phyloP scores from a whole-genome alignment of 2,329 filamentous ascomycete genomes.

The Stachybotrys elegans region DNA sequence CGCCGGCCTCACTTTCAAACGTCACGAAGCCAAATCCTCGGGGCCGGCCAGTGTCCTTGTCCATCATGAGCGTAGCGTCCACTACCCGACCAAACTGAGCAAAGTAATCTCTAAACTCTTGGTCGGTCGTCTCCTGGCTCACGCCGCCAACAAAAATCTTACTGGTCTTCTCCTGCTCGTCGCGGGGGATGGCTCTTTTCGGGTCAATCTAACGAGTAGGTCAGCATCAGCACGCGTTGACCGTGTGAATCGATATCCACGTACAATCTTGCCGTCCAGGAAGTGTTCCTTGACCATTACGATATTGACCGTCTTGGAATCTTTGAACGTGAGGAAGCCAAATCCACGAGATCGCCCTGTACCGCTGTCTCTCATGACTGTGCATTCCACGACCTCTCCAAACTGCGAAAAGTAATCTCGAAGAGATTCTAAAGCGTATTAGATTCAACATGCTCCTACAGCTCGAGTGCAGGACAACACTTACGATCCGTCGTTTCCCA shows the following conservation, averaged over 20 bases:
- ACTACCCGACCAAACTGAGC: slow-evolving; percentile 93
- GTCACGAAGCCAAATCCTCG: slow-evolving; percentile 97
- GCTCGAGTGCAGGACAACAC: slow-evolving; percentile 34
- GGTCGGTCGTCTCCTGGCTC: slow-evolving; percentile 92
- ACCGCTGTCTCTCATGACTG: slow-evolving; percentile 96
- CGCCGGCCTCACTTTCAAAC: slow-evolving; percentile 91
- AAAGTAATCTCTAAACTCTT: slow-evolving; percentile 96
- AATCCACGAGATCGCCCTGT: slow-evolving; percentile 93
- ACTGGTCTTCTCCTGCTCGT: slow-evolving; percentile 96
- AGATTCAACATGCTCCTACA: too few relatives aligned
- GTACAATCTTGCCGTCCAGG: slow-evolving; percentile 95
- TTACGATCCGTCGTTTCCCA: slow-evolving; percentile 99
- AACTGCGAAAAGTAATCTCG: slow-evolving; percentile 98
- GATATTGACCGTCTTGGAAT: slow-evolving; percentile 95
- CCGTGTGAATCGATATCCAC: slow-evolving; percentile 25
- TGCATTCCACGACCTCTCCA: slow-evolving; percentile 94
- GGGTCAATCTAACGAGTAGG: slow-evolving; percentile 72
- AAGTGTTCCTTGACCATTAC: slow-evolving; percentile 99
- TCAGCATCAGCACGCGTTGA: slow-evolving; percentile 13
- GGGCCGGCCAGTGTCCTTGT: slow-evolving; percentile 97
- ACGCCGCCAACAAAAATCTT: slow-evolving; percentile 99
- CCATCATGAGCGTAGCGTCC: slow-evolving; percentile 98
- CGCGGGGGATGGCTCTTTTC: slow-evolving; percentile 92
- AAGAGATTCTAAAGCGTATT: slow-evolving; percentile 67
- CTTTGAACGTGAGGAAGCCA: slow-evolving; percentile 95